These are phyloP conservation scores for Gigaspora rosea DNA, from an alignment of 192 early-diverging fungal species.

Conservation along the genomic window DNA sequence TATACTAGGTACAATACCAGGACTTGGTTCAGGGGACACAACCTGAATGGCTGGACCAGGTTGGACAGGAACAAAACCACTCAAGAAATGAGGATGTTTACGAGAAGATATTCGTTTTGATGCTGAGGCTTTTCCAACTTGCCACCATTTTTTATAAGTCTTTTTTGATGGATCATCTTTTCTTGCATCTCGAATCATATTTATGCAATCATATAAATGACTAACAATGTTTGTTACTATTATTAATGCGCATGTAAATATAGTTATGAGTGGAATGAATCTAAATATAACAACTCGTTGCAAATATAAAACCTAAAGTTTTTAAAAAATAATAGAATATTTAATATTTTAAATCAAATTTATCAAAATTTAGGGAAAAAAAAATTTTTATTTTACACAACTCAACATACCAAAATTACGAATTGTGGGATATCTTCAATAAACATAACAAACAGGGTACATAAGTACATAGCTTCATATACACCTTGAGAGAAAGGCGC, in stretches of 20 bases:
- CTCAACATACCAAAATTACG: neutral
- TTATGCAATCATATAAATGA: neutral
- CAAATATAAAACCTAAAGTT: neutral
- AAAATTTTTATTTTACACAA: too few species aligned
- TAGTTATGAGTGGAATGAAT: neutral
- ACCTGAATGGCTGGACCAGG: neutral
- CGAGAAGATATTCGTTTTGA: too few species aligned
- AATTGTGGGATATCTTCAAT: conserved; percentile 11
- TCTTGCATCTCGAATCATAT: too few species aligned
- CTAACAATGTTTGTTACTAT: neutral
- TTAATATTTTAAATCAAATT: too few species aligned
- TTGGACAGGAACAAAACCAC: neutral
- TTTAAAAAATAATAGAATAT: neutral
- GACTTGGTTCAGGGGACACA: too few species aligned
- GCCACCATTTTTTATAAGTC: too few species aligned
- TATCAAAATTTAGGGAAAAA: too few species aligned
- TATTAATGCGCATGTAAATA: neutral
- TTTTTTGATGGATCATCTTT: too few species aligned
- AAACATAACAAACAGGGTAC: neutral
- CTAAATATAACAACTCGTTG: neutral
- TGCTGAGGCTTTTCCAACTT: too few species aligned
- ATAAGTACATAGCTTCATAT: neutral
- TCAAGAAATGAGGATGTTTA: neutral
- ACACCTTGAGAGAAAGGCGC: neutral
- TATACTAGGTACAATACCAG: too few species aligned